Evolutionary conservation across 2,329 filamentous ascomycete genomes (phyloP), one percentile per base, ranked within the genome.

Genomic region (Sporothrix phasma): DNA sequence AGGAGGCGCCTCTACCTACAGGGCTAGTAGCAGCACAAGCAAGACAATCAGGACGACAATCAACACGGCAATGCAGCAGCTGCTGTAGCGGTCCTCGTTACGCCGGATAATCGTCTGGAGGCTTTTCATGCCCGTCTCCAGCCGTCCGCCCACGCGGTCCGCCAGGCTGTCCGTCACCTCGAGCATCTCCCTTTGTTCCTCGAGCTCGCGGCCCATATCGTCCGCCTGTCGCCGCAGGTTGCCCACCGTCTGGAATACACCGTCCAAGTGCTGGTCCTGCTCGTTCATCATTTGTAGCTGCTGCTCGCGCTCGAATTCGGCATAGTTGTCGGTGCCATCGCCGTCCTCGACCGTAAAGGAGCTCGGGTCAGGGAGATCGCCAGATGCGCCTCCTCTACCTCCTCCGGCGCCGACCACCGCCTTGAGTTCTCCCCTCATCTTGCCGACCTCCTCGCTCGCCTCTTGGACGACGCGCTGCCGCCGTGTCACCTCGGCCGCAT

Each of bases 141-240:
- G 76, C 73, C 94, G 87, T 1, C 90, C 89, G 15, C 90, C 89
- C 1, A 99, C 92, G 39, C 93, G 83, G 74, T 97, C 92, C 3
- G 90, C 91, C 64, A 96, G 80, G 34, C 81, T 83, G 75, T 97
- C 93, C 46, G 95, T 88, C 61, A 89, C 87, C 67, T 94, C 87
- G 64, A 99, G 80, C 83, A 97, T 88, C 74, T 92, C 90, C 24
- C 83, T 83, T 80, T 99, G 94, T 78, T 99, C 94, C 76, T 97
- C 95, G 53, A 99, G 80, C 78, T 99, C 94, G 64, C 93, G 81
- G 1, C 94, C 93, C 93, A 99, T 99, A 70, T 92, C 90, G 75
- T 95, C 88, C 1, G 94, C 95, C 80, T 97, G 94, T 72, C 88
- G 82, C 64, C 93, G 81, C 72, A 99, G 77, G 73, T 92, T 97